Conservation (phyloP, 768 basidiomycete species). For the Leccinum uliginosum region DNA sequence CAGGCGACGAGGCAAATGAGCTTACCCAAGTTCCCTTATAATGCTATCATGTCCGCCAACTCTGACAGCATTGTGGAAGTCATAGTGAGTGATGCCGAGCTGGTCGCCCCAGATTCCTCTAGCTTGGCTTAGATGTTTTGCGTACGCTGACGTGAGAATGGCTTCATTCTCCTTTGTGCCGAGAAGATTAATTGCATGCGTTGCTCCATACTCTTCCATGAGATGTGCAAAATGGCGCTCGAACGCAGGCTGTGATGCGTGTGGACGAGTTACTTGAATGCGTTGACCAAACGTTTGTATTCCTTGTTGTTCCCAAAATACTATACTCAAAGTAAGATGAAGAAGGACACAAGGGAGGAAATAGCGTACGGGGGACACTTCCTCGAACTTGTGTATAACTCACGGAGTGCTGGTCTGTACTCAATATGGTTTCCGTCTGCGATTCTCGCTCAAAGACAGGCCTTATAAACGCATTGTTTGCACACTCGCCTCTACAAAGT, state of each 20-base stretch:
- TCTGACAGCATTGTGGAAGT: conserved; percentile 85
- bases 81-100: conserved; percentile 81
- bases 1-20: background rate
- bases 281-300: conserved; percentile 90
- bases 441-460: conserved; percentile 10
- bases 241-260: conserved; percentile 95
- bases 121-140: conserved; percentile 70
- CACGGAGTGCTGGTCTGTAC: conserved; percentile 80
- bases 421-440: conserved; percentile 88
- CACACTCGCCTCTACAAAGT: conserved; percentile 83
- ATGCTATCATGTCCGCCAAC: conserved; percentile 86
- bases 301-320: conserved; percentile 99
- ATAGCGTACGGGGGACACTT: conserved; percentile 80
- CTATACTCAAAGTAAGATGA: conserved; percentile 36
- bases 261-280: conserved; percentile 93
- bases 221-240: conserved; percentile 89
- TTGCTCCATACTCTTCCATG: conserved; percentile 77
- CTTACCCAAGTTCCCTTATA: conserved; percentile 64
- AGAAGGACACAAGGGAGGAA: background rate
- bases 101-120: conserved; percentile 59
- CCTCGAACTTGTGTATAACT: conserved; percentile 95
- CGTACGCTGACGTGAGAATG: conserved; percentile 77
- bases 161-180: conserved; percentile 92
- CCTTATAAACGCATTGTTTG: background rate
- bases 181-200: conserved; percentile 88